These are phyloP conservation scores for Hypomyces perniciosus DNA, from an alignment of 2,329 filamentous ascomycete species.

Conservation along the genomic window DNA sequence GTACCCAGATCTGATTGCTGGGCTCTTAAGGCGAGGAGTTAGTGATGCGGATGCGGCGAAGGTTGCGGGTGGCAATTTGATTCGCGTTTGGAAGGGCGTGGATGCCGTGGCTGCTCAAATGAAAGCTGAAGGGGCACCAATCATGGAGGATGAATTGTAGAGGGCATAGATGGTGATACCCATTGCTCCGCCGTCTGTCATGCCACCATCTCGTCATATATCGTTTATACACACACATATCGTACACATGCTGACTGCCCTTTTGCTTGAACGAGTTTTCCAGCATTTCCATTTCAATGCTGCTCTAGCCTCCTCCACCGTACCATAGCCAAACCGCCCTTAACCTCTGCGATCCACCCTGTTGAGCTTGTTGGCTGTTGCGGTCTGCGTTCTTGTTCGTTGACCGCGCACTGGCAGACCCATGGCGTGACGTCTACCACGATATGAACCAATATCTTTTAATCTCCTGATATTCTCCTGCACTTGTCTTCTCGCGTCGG, in stretches of 20 bases:
- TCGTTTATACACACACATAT: constrained; percentile 24
- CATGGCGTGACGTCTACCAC: constrained; percentile 89
- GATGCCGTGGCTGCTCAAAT: constrained; percentile 64
- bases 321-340: neutral
- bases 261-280: no score
- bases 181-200: no score
- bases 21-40: constrained; percentile 67
- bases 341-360: constrained; percentile 38
- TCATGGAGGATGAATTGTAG: constrained; percentile 46
- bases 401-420: constrained; percentile 86
- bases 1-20: constrained; percentile 71
- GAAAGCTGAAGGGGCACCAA: constrained; percentile 49
- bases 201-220: neutral
- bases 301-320: neutral
- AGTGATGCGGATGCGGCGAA: constrained; percentile 68
- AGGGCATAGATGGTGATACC: neutral
- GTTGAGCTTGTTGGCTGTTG: constrained; percentile 58
- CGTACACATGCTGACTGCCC: constrained; percentile 17
- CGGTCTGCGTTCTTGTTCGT: constrained; percentile 69
- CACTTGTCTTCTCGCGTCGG: constrained; percentile 70
- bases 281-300: neutral
- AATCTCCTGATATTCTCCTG: constrained; percentile 80
- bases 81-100: constrained; percentile 78
- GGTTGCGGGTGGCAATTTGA: constrained; percentile 71
- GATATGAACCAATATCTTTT: constrained; percentile 84